Percentiles rank a stretch among this genome's conserved stretches.
These are phyloP conservation scores for Saprolegnia diclina DNA, from an alignment of 352 stramenopile species.

Conservation along the genomic window DNA sequence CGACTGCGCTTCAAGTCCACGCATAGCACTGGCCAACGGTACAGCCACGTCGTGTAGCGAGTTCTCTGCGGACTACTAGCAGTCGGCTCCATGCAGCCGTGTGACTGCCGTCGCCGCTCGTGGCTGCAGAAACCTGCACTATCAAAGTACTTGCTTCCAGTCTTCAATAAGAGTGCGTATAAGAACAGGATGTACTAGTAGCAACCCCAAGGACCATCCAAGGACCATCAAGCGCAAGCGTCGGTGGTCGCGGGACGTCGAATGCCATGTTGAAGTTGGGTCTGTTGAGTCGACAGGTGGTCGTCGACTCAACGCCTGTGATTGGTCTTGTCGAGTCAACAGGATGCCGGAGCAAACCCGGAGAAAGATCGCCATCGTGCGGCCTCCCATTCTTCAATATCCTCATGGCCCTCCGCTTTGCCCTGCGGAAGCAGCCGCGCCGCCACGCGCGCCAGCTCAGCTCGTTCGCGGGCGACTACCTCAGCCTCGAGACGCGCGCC, in stretches of 20 bases:
- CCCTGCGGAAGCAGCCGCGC: neutral
- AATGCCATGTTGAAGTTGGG: neutral
- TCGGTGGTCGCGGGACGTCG: neutral
- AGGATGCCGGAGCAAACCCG: neutral
- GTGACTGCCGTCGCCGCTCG: neutral
- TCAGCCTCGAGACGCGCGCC: slow-evolving; percentile 81
- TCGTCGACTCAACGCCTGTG: neutral
- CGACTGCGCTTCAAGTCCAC: too few relatives aligned
- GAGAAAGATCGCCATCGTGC: neutral
- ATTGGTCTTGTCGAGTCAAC: neutral
- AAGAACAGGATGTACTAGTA: too few relatives aligned
- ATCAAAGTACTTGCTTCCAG: too few relatives aligned
- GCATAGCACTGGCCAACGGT: too few relatives aligned
- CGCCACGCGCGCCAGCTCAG: slow-evolving; percentile 1
- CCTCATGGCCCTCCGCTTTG: slow-evolving; percentile 6
- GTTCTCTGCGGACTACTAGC: too few relatives aligned
- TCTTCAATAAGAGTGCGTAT: too few relatives aligned
- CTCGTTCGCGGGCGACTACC: slow-evolving; percentile 57
- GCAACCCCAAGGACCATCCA: too few relatives aligned
- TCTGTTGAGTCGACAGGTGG: neutral
- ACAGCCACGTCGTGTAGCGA: too few relatives aligned
- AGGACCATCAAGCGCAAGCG: too few relatives aligned
- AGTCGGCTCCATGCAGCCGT: neutral
- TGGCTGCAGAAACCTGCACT: neutral
- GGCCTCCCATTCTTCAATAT: neutral